Evolutionary conservation across 352 stramenopile genomes (phyloP), one percentile per base, ranked within the genome.

Genomic region (Thraustotheca clavata): DNA sequence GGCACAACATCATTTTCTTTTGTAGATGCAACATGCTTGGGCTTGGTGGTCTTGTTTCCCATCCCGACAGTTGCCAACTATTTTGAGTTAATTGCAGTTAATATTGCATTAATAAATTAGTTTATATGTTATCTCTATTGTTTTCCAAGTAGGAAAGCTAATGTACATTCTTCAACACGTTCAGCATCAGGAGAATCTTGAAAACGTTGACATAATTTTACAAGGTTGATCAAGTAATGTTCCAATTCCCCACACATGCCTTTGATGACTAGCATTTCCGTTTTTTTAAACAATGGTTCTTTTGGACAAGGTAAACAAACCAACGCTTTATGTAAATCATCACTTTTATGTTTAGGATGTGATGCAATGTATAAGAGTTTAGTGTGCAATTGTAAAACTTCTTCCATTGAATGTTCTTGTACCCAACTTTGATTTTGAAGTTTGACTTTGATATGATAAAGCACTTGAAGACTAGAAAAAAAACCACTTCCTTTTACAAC

Each of bases 231-330:
- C 12, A 62, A 16, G 31, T 62, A 62, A 29, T 62, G 52, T 14
- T 62, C 52, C 6, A 62, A 39, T 18, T 62, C 52, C 20, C 22
- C 52, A 27, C 52, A 62, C 32, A 62, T 31, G n/a, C 52, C 52
- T 57, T 62, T 62, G 52, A 62, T 62, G 11, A 62, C 52, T 14
- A 62, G 31, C 52, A 62, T 62, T 18, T 62, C 52, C 14, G 20
- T 43, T 20, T 35, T 31, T n/a, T 62, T 49, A 27, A 62, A 62
- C 35, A 62, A 39, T 8, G 52, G 52, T 57, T 50, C 20, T 27
- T 62, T 62, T 3, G 52, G 52, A 18, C 52, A 62, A n/a, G 33
- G 32, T 18, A 62, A 39, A 9, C 16, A 14, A 16, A 22, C 18
- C n/a, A 62, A 22, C 31, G 22, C 52, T 29, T 62, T 35, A 27